Evolutionary conservation across 1,284 basidiomycete genomes (phyloP), one percentile per base, ranked within the genome.

Genomic region (Xerocomus minutiporus): DNA sequence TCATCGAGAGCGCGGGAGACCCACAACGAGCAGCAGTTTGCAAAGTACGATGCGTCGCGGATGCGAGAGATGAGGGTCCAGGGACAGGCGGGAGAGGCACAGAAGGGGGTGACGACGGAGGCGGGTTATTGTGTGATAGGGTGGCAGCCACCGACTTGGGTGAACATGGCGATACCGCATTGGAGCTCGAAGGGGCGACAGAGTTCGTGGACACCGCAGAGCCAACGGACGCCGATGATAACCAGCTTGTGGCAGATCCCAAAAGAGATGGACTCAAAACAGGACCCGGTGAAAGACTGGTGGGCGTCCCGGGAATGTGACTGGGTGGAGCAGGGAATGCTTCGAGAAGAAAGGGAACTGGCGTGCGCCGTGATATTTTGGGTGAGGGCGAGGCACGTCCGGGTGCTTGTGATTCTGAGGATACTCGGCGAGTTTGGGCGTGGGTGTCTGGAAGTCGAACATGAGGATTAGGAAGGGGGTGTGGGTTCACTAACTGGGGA

Each of bases 31-130:
- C 28, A 12, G n/a, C 40, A 4, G 52, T 51, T 42, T 61, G 66
- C 5, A 58, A 32, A 6, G 52, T 41, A 40, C 57, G 56, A 32
- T 59, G 61, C 1, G 59, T 35, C n/a, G 55, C 25, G 12, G 65
- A 45, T 1, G 53, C 13, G 26, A 62, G 55, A 32, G 62, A 39
- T 3, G 65, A 65, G 20, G 59, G 51, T 5, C 67, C 66, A 3
- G 65, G 65, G 6, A 67, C n/a, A 32, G 65, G 68, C 4, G 65
- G 65, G 7, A 69, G 67, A 12, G 65, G 68, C n/a, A 54, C 58
- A 12, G 60, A 52, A n/a, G 65, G 65, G 0, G 68, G 65, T 17
- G 49, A 63, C 4, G 65, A 69, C 3, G 67, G 68, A 9, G 65
- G 65, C 5, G 67, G 65, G 26, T 69, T 70, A 26, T 13, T 43